A percentile compares a stretch with the other conserved stretches of the same genome.
These are phyloP conservation scores for Chalaropsis thielavioides DNA, from an alignment of 2,329 filamentous ascomycete genomes.

Conservation along the genomic window DNA sequence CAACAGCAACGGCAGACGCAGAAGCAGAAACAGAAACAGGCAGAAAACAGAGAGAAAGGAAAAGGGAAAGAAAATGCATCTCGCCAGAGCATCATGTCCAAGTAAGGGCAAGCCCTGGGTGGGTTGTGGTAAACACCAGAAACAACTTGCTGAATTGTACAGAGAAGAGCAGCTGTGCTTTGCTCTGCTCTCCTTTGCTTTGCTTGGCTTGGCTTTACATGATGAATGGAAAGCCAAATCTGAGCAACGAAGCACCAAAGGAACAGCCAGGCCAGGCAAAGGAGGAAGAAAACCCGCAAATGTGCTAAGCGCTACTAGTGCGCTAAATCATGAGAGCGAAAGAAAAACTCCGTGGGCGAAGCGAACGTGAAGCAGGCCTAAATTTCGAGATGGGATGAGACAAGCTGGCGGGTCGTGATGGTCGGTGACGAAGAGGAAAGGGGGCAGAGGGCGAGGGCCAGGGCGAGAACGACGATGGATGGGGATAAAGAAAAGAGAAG, in stretches of 20 bases:
- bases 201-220: not conserved
- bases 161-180: not conserved
- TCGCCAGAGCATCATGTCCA: not conserved
- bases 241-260: not conserved
- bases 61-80: not conserved
- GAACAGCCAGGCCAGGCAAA: not conserved
- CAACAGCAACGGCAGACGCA: not conserved
- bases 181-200: not conserved
- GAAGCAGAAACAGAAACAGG: not conserved
- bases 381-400: too few relatives aligned
- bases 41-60: not conserved
- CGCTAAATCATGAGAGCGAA: too few relatives aligned
- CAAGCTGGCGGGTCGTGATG: too few relatives aligned
- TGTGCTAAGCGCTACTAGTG: too few relatives aligned
- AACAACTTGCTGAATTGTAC: too few relatives aligned
- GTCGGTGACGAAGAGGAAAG: not conserved
- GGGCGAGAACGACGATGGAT: too few relatives aligned
- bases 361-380: too few relatives aligned
- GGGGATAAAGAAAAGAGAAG: too few relatives aligned
- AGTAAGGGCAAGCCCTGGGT: too few relatives aligned
- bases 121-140: too few relatives aligned
- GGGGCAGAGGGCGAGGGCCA: too few relatives aligned
- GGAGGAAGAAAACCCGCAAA: not conserved
- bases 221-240: not conserved
- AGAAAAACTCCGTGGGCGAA: too few relatives aligned